Evolutionary conservation across 768 basidiomycete species (phyloP), one percentile per base, ranked within the genome.

Genomic region (Phlebiopsis gigantea): DNA sequence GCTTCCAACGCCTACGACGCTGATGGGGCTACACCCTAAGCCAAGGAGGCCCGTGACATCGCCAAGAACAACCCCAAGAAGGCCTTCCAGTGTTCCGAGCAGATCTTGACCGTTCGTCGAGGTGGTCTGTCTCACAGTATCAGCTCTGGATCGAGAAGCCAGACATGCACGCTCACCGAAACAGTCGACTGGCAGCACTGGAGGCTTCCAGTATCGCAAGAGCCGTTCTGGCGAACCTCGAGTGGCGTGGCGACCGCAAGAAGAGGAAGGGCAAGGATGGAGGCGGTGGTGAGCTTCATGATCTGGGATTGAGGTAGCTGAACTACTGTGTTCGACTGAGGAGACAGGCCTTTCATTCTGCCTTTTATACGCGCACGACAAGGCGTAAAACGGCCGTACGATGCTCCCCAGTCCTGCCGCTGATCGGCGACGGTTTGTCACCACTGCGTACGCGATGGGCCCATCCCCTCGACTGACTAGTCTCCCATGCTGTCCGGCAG

Each of bases 121-220:
- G 2, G 9, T 3, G 53, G 43, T 46, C 53, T 55, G 43, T 5
- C 8, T 42, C 22, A 15, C 21, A 24, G 24, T 26, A 21, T 45
- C 43, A 12, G 10, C 30, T 45, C 10, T 19, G 2, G 15, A 30
- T 25, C 9, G 31, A 39, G 3, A 4, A 39, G 31, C 12, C 34
- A 39, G 8, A 39, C 12, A 3, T 14, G 41, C 14, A 39, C 10
- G 14, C 28, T 45, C 15, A 58, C 55, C 0, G 26, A 39, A 14
- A 31, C 17, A 31, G 58, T 53, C 26, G 51, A 7, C 4, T 62
- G 14, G 53, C 61, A 62, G 61, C 61, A 62, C 52, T 62, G 55
- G 26, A 62, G 31, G 47, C 50, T 51, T 15, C 61, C 61, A 34
- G 61, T 59, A 30, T 47, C 46, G 55, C 61, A 62, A 29, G 17